phyloP scores from a whole-genome alignment of 1,284 basidiomycete species.

The Tilletia setariae region DNA sequence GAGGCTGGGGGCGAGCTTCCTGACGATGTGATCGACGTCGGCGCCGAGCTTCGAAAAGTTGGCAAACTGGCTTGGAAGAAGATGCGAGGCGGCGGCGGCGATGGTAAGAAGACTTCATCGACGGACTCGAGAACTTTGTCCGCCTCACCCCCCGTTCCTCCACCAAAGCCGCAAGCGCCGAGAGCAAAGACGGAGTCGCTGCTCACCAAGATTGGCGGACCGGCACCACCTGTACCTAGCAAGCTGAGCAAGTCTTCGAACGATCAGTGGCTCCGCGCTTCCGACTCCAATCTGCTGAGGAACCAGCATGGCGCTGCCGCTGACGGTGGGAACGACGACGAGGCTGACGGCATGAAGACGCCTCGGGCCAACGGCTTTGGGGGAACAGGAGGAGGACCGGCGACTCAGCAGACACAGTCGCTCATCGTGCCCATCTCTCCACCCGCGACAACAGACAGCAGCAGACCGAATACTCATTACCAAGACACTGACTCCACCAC shows the following conservation, averaged over 20 bases:
- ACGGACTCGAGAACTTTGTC: neutral
- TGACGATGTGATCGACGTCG: slow-evolving; percentile 40
- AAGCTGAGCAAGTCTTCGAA: neutral
- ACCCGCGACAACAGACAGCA: neutral
- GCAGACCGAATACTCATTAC: neutral
- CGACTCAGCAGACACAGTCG: neutral
- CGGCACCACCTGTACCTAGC: neutral
- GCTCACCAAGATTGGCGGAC: neutral
- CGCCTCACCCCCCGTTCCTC: no score
- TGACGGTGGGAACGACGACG: neutral
- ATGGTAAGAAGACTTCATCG: neutral
- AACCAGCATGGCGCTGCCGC: neutral
- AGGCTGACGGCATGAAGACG: slow-evolving; percentile 15
- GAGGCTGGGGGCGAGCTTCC: slow-evolving; percentile 14
- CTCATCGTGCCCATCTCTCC: neutral
- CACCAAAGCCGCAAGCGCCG: neutral
- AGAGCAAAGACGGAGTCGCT: neutral
- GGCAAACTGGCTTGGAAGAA: slow-evolving; percentile 37
- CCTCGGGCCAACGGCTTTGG: neutral
- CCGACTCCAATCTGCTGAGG: no score
- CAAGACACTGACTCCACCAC: neutral
- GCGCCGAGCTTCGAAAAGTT: slow-evolving; percentile 39
- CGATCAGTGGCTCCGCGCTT: no score
- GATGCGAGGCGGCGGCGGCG: slow-evolving; percentile 28
- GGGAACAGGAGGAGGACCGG: neutral